A percentile compares a stretch with the other conserved stretches of the same genome.
phyloP scores from a whole-genome alignment of 2,329 filamentous ascomycete genomes.

The Sodiomyces alkalinus region DNA sequence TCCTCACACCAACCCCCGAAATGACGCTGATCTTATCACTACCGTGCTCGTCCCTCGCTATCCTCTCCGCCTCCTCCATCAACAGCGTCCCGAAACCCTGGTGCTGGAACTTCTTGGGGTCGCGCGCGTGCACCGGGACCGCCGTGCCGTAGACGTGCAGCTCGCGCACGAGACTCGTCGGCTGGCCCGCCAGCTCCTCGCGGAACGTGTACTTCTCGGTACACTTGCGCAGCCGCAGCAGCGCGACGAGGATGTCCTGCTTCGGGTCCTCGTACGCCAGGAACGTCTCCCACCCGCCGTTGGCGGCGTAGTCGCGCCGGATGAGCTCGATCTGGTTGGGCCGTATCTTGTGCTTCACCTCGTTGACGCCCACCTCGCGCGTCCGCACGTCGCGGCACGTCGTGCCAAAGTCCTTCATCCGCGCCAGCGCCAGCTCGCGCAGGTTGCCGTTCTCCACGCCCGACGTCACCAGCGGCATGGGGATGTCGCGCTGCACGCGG shows the following conservation, averaged over 20 bases:
- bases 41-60: conserved; percentile 85
- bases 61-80: conserved; percentile 96
- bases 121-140: conserved; percentile 90
- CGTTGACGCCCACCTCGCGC: conserved; percentile 93
- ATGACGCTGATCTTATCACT: conserved; percentile 94
- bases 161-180: conserved; percentile 83
- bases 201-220: conserved; percentile 85
- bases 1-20: conserved; percentile 89
- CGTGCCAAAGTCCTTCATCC: conserved; percentile 98
- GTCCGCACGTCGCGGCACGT: conserved; percentile 93
- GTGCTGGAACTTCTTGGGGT: conserved; percentile 95
- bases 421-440: conserved; percentile 79
- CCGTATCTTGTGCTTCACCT: conserved; percentile 97
- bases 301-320: conserved; percentile 83
- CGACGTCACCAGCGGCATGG: conserved; percentile 98
- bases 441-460: conserved; percentile 97
- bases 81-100: conserved; percentile 90
- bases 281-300: conserved; percentile 97
- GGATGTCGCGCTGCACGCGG: conserved; percentile 94
- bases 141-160: conserved; percentile 94
- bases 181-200: conserved; percentile 70
- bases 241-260: conserved; percentile 89
- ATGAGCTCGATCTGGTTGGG: conserved; percentile 94
- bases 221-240: conserved; percentile 82
- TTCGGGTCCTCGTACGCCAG: conserved; percentile 96